These are phyloP conservation scores for Metschnikowia rubicola DNA, from an alignment of 805 yeast species.

Conservation along the genomic window DNA sequence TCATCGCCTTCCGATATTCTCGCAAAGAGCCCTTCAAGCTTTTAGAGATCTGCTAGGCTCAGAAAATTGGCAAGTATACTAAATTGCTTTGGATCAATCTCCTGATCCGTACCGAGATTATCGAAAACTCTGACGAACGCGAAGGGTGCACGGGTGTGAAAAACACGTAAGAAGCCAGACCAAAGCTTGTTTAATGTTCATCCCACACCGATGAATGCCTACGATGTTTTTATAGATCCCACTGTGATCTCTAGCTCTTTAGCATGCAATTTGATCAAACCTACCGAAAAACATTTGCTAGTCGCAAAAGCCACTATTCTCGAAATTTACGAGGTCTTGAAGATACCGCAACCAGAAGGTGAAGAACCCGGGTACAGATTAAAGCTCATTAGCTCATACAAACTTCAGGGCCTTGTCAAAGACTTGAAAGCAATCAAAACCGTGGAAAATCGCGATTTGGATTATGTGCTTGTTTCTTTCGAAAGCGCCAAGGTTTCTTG, in stretches of 20 bases:
- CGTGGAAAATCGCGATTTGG: constrained; percentile 45
- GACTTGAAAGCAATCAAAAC: constrained; percentile 52
- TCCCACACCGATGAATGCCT: constrained; percentile 60
- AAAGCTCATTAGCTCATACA: constrained; percentile 55
- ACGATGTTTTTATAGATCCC: constrained; percentile 74
- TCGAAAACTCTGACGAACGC: too few relatives aligned
- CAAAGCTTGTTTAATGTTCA: too few relatives aligned
- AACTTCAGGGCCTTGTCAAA: constrained; percentile 65
- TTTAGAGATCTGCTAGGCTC: too few relatives aligned
- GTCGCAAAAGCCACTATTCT: constrained; percentile 69
- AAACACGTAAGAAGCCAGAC: too few relatives aligned
- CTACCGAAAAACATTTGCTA: constrained; percentile 51
- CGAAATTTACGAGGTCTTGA: constrained; percentile 52
- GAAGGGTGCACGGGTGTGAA: too few relatives aligned
- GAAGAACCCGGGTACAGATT: constrained; percentile 24
- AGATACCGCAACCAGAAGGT: constrained; percentile 13
- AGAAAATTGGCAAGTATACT: too few relatives aligned
- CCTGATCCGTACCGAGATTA: too few relatives aligned
- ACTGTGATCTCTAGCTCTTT: constrained; percentile 64
- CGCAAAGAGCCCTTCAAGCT: too few relatives aligned
- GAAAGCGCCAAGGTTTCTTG: constrained; percentile 75
- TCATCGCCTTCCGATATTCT: too few relatives aligned
- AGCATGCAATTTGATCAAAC: constrained; percentile 48
- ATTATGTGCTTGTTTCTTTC: constrained; percentile 64
- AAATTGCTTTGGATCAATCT: too few relatives aligned